Conservation (phyloP, 2,329 filamentous ascomycete genomes). For the Camillea tinctor region DNA sequence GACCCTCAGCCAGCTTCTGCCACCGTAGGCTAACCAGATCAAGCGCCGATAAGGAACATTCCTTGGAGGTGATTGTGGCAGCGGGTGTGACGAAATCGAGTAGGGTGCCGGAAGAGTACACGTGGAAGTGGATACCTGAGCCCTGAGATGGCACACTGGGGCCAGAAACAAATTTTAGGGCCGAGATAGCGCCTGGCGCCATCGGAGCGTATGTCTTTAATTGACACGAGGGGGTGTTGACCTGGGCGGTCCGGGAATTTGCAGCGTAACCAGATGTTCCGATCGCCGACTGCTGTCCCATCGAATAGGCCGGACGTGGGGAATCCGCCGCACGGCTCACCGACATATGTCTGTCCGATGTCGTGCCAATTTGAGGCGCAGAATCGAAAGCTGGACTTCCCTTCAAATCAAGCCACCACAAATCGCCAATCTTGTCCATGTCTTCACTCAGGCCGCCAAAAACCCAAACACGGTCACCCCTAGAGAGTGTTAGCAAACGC, state of each 20-base stretch:
- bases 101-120: conserved; percentile 88
- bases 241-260: conserved; percentile 65
- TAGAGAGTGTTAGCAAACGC: conserved; percentile 19
- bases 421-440: conserved; percentile 93
- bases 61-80: conserved; percentile 78
- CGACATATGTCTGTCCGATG: conserved; percentile 46
- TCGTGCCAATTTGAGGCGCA: conserved; percentile 53
- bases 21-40: conserved; percentile 85
- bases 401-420: conserved; percentile 97
- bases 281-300: conserved; percentile 49
- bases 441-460: conserved; percentile 93
- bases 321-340: conserved; percentile 46
- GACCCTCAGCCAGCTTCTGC: conserved; percentile 92
- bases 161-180: conserved; percentile 85
- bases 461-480: conserved; percentile 86
- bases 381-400: conserved; percentile 82
- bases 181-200: conserved; percentile 85
- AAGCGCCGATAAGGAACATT: conserved; percentile 86
- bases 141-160: conserved; percentile 84
- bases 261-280: conserved; percentile 65
- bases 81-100: conserved; percentile 94
- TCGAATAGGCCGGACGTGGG: conserved; percentile 51
- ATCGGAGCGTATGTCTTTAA: conserved; percentile 74
- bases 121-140: conserved; percentile 91
- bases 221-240: conserved; percentile 65